Conservation (phyloP, 1,284 basidiomycete species). For the Tilletiaria anomala region DNA sequence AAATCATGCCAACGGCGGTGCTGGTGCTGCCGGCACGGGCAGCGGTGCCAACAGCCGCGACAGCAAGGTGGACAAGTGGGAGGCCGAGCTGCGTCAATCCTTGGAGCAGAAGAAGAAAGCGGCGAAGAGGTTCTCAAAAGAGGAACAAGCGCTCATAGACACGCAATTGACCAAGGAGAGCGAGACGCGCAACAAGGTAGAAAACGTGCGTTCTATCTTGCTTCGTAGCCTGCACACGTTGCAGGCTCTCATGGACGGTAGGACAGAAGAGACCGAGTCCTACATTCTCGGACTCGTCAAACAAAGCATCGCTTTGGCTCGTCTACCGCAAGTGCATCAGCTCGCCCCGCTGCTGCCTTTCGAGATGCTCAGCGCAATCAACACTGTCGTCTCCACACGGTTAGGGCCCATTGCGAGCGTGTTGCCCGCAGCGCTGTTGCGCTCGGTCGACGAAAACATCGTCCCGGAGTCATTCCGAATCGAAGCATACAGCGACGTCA, state of each 20-base stretch:
- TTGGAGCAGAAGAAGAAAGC: slow-evolving; percentile 36
- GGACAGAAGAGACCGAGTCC: slow-evolving; percentile 15
- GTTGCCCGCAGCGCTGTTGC: slow-evolving; percentile 16
- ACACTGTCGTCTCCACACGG: neutral
- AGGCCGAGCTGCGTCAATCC: slow-evolving; percentile 33
- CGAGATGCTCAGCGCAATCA: neutral
- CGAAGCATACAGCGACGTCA: slow-evolving; percentile 46
- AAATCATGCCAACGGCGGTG: too few species aligned
- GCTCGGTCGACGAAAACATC: slow-evolving; percentile 19
- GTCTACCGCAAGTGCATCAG: neutral
- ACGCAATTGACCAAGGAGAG: slow-evolving; percentile 26
- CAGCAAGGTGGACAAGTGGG: slow-evolving; percentile 33
- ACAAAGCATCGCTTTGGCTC: slow-evolving; percentile 9
- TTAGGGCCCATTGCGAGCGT: neutral
- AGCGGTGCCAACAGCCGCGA: slow-evolving; percentile 19
- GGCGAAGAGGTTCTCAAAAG: slow-evolving; percentile 25
- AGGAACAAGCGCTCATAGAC: slow-evolving; percentile 28
- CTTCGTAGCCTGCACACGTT: slow-evolving; percentile 16
- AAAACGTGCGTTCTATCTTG: slow-evolving; percentile 12
- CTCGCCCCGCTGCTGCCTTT: neutral
- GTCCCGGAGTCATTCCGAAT: slow-evolving; percentile 21
- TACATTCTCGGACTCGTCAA: slow-evolving; percentile 19
- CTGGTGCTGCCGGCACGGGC: too few species aligned
- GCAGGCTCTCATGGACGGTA: slow-evolving; percentile 14
- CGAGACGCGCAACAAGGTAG: slow-evolving; percentile 19